Evolutionary conservation across 2,329 filamentous ascomycete species (phyloP), one percentile per base, ranked within the genome.

Genomic region (Teratosphaeria pseudoeucalypti): DNA sequence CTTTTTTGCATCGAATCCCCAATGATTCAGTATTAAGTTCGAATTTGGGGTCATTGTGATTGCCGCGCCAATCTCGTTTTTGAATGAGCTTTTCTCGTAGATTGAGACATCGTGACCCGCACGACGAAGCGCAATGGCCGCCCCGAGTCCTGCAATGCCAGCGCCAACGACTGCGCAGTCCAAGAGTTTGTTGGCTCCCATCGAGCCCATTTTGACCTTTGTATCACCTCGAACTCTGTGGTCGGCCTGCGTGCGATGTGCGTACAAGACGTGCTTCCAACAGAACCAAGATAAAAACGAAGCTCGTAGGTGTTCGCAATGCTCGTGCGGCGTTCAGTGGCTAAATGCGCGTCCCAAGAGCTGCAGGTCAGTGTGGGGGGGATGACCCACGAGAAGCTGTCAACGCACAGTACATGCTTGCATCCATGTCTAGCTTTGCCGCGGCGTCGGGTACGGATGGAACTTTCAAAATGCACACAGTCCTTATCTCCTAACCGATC

Each of bases 61-160:
- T 1, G 76, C 76, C 1, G 76, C 76, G 3, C 76, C 76, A 29
- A 76, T 65, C 63, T 78, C 76, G 52, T 74, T 73, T 57, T 70
- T 70, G 59, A 77, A 73, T 2, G 47, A 52, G 10, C 64, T 68
- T 53, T 67, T 67, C 57, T 68, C 66, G 54, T 63, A 64, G n/a
- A 67, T 61, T 5, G 34, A 60, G 16, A 67, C 64, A n/a, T 52
- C 23, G 49, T 65, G 63, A 16, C 63, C 62, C 12, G 62, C 49
- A 19, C 62, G 58, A 10, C 63, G 58, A 3, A 68, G 58, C 2
- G 62, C 62, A 43, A 68, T 62, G 1, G 60, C 59, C 23, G 66
- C 62, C 6, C 39, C 56, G 19, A 68, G 64, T n/a, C 66, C 66
- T n/a, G 63, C 66, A 47, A 68, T 65, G 9, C 66, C 66, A 10